These are phyloP conservation scores for Chlamydomonas urium DNA, from an alignment of 139 green algal genomes.

Conservation along the genomic window DNA sequence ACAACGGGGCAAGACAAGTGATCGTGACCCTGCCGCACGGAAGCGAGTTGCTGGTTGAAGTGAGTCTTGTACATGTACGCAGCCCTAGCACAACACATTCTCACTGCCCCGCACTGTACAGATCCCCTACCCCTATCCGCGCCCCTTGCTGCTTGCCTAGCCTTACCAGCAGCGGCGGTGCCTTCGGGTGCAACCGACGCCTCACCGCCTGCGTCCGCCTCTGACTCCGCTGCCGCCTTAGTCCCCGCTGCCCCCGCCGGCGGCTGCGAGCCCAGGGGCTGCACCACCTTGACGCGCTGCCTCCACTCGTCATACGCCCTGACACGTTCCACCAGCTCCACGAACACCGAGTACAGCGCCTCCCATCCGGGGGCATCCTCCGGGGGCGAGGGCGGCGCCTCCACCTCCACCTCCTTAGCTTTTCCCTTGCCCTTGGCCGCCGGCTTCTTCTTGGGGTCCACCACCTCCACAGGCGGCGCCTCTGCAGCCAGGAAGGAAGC, in stretches of 20 bases:
- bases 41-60: too few species aligned
- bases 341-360: constrained; percentile 8
- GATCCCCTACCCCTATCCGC: too few species aligned
- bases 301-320: constrained; percentile 45
- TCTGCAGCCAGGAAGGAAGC: too few species aligned
- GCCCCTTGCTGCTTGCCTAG: too few species aligned
- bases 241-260: too few species aligned
- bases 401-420: constrained; percentile 1
- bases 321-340: constrained; percentile 10
- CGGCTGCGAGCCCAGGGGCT: background rate
- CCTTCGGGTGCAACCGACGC: background rate
- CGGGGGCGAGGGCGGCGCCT: background rate
- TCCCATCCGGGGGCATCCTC: constrained; percentile 31
- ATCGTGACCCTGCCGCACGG: background rate
- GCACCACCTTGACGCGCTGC: constrained; percentile 22
- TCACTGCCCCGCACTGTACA: too few species aligned
- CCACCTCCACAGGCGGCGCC: background rate
- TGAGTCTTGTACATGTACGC: too few species aligned
- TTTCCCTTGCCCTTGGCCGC: constrained; percentile 9
- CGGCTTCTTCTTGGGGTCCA: background rate
- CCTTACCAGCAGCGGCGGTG: background rate
- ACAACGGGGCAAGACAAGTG: background rate
- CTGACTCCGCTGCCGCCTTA: background rate
- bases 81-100: too few species aligned
- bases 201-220: too few species aligned